Percentiles rank a stretch among this genome's conserved stretches.
These are phyloP conservation scores for Catunica adiposa DNA, from an alignment of 2,329 filamentous ascomycete species.

Conservation along the genomic window DNA sequence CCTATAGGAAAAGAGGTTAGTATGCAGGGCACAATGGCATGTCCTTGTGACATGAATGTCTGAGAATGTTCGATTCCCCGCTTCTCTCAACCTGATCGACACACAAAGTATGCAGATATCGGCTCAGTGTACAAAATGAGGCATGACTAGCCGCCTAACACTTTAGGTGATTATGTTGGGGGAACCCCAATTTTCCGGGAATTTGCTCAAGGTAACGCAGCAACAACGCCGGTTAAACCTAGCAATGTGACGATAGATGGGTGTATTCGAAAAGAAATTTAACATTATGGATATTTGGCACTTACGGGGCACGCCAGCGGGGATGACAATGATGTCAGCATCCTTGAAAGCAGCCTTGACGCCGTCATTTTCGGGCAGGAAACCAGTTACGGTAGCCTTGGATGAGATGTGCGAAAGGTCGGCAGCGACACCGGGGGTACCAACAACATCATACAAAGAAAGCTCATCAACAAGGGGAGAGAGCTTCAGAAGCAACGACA, in stretches of 20 bases:
- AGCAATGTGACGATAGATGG: neutral
- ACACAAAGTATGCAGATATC: neutral
- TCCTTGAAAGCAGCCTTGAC: constrained; percentile 78
- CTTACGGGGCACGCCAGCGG: constrained; percentile 92
- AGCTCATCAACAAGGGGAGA: constrained; percentile 80
- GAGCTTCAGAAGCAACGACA: constrained; percentile 91
- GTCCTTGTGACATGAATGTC: neutral
- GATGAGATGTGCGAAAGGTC: constrained; percentile 97
- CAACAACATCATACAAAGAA: constrained; percentile 97
- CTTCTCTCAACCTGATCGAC: neutral
- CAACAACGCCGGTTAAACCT: neutral
- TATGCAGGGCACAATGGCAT: neutral
- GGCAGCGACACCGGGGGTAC: constrained; percentile 88
- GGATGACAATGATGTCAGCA: constrained; percentile 92
- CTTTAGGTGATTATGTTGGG: constrained; percentile 7
- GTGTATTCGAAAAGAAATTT: neutral
- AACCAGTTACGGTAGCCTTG: constrained; percentile 70
- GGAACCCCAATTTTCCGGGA: neutral
- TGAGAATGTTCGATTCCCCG: neutral
- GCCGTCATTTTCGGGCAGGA: constrained; percentile 71
- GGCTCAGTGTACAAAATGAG: neutral
- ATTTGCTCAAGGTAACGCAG: neutral
- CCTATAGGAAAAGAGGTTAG: constrained; percentile 33
- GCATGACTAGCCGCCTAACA: neutral
- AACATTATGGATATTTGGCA: constrained; percentile 16